Percentiles rank a stretch among this genome's conserved stretches.
Evolutionary conservation across 495 filamentous ascomycete species (phyloP).

Genomic region (Echria macrotheca): DNA sequence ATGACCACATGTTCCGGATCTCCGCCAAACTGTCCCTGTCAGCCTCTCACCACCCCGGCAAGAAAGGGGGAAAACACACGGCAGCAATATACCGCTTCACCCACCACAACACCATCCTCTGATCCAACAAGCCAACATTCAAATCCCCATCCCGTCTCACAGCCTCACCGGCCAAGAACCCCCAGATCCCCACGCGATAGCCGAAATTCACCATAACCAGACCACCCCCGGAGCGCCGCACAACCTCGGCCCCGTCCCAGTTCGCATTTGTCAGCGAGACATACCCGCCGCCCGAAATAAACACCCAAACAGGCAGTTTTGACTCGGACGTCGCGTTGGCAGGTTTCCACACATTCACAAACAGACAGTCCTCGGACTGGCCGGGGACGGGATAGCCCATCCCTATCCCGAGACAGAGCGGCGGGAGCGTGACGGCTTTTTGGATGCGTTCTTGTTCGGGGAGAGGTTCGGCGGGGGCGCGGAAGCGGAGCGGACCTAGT

Average conservation of each 20-base stretch:
- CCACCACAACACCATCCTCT: conserved; percentile 63
- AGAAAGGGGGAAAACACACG: too few species aligned
- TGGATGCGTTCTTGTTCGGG: too few species aligned
- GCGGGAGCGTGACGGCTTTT: too few species aligned
- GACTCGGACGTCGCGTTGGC: conserved; percentile 40
- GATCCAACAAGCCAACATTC: conserved; percentile 70
- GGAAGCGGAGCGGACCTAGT: conserved; percentile 34
- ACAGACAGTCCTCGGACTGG: conserved; percentile 68
- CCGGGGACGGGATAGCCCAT: conserved; percentile 26
- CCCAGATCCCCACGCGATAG: conserved; percentile 66
- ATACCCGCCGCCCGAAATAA: conserved; percentile 75
- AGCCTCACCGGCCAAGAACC: conserved; percentile 62
- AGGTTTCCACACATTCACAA: conserved; percentile 68
- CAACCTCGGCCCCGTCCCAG: conserved; percentile 57
- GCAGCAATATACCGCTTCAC: conserved; percentile 57
- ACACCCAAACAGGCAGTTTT: conserved; percentile 64
- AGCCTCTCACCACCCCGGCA: too few species aligned
- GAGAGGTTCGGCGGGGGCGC: conserved; percentile 34
- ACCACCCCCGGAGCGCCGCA: conserved; percentile 51
- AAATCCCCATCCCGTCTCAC: conserved; percentile 49
- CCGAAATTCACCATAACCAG: conserved; percentile 74
- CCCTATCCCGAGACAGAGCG: conserved; percentile 49
- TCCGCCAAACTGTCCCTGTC: conserved; percentile 75
- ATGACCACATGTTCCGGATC: conserved; percentile 67
- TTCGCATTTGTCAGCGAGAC: conserved; percentile 57